phyloP scores from a whole-genome alignment of 768 basidiomycete genomes.

The Russula dissimulans region DNA sequence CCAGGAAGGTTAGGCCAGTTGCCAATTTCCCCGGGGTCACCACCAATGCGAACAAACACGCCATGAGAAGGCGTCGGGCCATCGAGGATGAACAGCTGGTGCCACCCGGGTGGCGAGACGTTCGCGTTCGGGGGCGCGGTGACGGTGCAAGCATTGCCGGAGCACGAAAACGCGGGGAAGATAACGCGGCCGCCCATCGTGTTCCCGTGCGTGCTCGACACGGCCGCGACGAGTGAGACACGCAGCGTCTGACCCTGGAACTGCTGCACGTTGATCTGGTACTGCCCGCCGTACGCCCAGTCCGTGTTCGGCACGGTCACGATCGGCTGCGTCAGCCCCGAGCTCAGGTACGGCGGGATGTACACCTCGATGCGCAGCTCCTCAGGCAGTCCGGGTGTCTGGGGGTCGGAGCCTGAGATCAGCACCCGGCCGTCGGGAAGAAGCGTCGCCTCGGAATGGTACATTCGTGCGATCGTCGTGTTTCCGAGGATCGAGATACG shows the following conservation, averaged over 20 bases:
- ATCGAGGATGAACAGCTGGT: constrained; percentile 67
- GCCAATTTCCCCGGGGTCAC: constrained; percentile 62
- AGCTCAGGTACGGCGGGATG: constrained; percentile 75
- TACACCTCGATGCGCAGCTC: constrained; percentile 77
- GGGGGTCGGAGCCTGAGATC: constrained; percentile 68
- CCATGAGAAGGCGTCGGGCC: constrained; percentile 73
- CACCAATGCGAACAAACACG: constrained; percentile 68
- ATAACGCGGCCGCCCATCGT: constrained; percentile 62
- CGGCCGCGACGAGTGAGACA: constrained; percentile 60
- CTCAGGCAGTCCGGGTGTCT: constrained; percentile 52
- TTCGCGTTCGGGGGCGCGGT: constrained; percentile 62
- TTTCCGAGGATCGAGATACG: constrained; percentile 57
- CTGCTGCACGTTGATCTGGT: constrained; percentile 40
- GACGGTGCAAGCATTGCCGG: constrained; percentile 66
- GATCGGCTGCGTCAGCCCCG: constrained; percentile 51
- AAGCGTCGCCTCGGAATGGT: constrained; percentile 69
- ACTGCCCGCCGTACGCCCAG: constrained; percentile 48
- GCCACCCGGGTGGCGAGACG: constrained; percentile 69
- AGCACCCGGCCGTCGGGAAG: constrained; percentile 68
- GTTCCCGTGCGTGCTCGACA: constrained; percentile 72
- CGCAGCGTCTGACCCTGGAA: constrained; percentile 38
- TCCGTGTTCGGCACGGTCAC: constrained; percentile 52
- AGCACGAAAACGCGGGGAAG: constrained; percentile 63
- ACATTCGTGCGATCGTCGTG: constrained; percentile 66
- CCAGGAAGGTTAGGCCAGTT: constrained; percentile 67